These are phyloP conservation scores for Diaporthe ampelina DNA, from an alignment of 2,329 filamentous ascomycete genomes.

Conservation along the genomic window DNA sequence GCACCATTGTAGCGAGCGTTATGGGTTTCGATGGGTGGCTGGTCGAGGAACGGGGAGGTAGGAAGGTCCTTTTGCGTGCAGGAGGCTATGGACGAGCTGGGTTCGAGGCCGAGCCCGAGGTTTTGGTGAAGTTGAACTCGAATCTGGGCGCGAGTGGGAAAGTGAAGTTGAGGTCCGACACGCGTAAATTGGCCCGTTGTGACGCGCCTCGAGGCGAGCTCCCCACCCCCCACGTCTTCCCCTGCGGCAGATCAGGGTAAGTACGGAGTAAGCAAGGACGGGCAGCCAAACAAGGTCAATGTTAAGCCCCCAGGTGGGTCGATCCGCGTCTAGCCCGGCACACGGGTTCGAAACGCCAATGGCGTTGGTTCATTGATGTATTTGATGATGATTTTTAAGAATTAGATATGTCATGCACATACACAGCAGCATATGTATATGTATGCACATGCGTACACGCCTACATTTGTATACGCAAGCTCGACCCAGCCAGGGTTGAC, in stretches of 20 bases:
- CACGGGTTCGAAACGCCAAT: too few relatives aligned
- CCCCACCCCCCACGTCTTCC: not conserved
- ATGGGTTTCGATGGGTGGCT: not conserved
- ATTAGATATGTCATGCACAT: constrained; percentile 11
- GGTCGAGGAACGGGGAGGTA: not conserved
- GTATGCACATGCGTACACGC: not conserved
- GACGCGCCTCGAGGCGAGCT: constrained; percentile 3
- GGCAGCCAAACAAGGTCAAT: not conserved
- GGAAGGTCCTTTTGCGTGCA: not conserved
- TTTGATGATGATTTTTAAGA: constrained; percentile 11
- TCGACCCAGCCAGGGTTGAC: not conserved
- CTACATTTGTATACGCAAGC: not conserved
- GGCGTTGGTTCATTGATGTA: not conserved
- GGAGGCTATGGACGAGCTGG: not conserved
- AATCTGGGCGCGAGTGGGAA: not conserved
- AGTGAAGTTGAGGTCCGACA: not conserved
- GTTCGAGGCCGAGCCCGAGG: not conserved
- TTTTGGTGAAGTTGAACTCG: not conserved
- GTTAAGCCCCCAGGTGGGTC: not conserved
- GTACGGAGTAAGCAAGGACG: not conserved
- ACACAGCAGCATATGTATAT: not conserved
- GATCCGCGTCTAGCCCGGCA: too few relatives aligned
- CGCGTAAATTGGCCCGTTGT: constrained; percentile 30
- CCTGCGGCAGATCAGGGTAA: not conserved
- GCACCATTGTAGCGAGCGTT: constrained; percentile 62